Evolutionary conservation across 768 basidiomycete species (phyloP), one percentile per base, ranked within the genome.

Genomic region (Ephemerocybe angulata): DNA sequence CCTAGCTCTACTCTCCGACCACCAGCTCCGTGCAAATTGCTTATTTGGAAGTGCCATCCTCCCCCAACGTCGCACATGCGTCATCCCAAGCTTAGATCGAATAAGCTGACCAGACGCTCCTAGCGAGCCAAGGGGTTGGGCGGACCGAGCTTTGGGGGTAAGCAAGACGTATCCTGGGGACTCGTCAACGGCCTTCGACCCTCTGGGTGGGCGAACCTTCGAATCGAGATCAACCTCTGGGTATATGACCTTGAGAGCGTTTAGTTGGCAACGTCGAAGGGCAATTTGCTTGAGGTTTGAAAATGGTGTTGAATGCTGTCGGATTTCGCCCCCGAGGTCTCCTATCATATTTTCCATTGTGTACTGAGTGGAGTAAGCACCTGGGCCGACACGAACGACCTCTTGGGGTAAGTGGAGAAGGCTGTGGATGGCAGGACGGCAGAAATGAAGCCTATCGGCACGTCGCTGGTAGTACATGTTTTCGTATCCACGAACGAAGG

Each of bases 401-500:
- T 78, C 72, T 1, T 55, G 52, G 8, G 58, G 60, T 13, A 69
- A 29, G 48, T 77, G 76, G 1, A 62, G 24, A 5, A 72, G 52
- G 0, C 63, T 58, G 55, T 77, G 74, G 60, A 58, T 15, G 15
- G 35, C 49, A 2, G 38, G 57, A 7, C 41, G 52, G 1, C 27
- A 30, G 40, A 59, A 55, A 46, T 58, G 53, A 11, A 55, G 25
- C 1, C 33, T 28, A 22, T 33, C 29, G 25, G 24, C 24, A 2
- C 15, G 31, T 15, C 47, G 54, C 41, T 56, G 47, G 19, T 29
- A 38, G 24, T 57, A 57, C 19, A 52, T 28, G 37, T 47, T 10
- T 24, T 78, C 74, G 56, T 67, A 78, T 21, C 73, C 71, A 1
- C 40, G 46, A 2, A 55, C 50, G 54, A 71, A 76, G 10, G 62